phyloP scores from a whole-genome alignment of 2,329 filamentous ascomycete genomes.

The Trichoderma koningiopsis region DNA sequence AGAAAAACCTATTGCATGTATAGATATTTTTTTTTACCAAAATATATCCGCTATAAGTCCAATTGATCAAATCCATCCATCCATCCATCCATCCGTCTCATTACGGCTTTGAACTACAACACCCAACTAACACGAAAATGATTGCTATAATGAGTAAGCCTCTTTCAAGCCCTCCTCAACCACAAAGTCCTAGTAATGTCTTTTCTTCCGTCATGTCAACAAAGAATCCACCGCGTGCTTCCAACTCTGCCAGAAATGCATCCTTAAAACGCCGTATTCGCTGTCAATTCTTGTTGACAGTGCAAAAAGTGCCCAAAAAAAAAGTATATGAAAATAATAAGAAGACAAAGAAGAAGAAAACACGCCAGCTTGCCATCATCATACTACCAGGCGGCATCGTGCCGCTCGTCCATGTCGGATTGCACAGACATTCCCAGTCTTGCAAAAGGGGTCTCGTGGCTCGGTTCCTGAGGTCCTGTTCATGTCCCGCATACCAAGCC shows the following conservation, averaged over 20 bases:
- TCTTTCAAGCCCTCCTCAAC: not conserved
- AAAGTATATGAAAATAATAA: not conserved
- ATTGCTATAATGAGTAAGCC: not conserved
- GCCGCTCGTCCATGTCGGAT: not conserved
- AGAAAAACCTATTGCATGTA: not conserved
- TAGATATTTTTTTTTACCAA: not conserved
- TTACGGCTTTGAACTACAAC: not conserved
- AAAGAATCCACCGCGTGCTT: conserved; percentile 12
- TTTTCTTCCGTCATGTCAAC: conserved; percentile 17
- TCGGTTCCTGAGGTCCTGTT: conserved; percentile 23
- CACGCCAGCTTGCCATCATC: conserved; percentile 8
- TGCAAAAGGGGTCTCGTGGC: conserved; percentile 5
- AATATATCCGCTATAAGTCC: conserved; percentile 5
- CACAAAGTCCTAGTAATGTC: conserved; percentile 21
- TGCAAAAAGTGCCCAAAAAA: not conserved
- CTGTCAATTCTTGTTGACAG: conserved; percentile 22
- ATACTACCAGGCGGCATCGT: not conserved
- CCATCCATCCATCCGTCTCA: not conserved
- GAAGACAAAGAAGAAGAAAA: not conserved
- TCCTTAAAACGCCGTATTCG: conserved; percentile 29
- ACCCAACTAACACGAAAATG: conserved; percentile 1
- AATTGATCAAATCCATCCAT: not conserved
- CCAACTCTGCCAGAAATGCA: conserved; percentile 21
- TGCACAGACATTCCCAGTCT: conserved; percentile 9
- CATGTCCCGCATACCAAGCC: conserved; percentile 26